These are phyloP conservation scores for Pythium vanterpoolii DNA, from an alignment of 352 stramenopile genomes.

Conservation along the genomic window DNA sequence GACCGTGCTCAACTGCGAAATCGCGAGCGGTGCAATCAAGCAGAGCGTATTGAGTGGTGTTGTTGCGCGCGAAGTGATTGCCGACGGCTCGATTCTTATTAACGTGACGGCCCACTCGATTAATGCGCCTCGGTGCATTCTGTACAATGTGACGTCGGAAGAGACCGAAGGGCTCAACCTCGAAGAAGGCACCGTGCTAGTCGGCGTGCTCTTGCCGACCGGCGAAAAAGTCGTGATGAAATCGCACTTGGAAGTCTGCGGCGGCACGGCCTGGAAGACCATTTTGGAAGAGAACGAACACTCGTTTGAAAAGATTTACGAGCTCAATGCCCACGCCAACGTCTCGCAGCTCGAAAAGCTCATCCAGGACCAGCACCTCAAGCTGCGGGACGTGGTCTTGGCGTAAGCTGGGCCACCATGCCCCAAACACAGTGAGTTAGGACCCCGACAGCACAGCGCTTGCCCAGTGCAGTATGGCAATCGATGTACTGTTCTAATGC, in stretches of 20 bases:
- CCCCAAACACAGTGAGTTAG: conserved; percentile 17
- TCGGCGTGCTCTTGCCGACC: conserved; percentile 90
- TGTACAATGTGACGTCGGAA: conserved; percentile 97
- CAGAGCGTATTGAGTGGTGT: conserved; percentile 91
- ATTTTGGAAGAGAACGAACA: conserved; percentile 90
- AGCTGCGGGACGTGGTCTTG: conserved; percentile 74
- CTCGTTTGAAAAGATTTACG: conserved; percentile 95
- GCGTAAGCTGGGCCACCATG: conserved; percentile 35
- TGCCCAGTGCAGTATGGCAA: background rate
- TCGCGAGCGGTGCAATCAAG: conserved; percentile 60
- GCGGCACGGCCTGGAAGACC: conserved; percentile 93
- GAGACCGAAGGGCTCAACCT: conserved; percentile 88
- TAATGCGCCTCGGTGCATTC: conserved; percentile 90
- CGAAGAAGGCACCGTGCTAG: conserved; percentile 91
- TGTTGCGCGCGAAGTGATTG: conserved; percentile 85
- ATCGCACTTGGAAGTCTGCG: conserved; percentile 91
- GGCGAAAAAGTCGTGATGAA: conserved; percentile 92
- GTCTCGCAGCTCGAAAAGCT: conserved; percentile 84
- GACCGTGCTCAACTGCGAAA: conserved; percentile 81
- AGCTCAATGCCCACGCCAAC: conserved; percentile 89
- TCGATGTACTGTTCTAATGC: conserved; percentile 19
- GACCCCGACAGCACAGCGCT: background rate
- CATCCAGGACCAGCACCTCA: conserved; percentile 77
- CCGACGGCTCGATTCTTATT: conserved; percentile 95
- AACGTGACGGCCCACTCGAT: conserved; percentile 97